Evolutionary conservation across 371 early-diverging fungal genomes (phyloP).

Genomic region (Smittium mucronatum): DNA sequence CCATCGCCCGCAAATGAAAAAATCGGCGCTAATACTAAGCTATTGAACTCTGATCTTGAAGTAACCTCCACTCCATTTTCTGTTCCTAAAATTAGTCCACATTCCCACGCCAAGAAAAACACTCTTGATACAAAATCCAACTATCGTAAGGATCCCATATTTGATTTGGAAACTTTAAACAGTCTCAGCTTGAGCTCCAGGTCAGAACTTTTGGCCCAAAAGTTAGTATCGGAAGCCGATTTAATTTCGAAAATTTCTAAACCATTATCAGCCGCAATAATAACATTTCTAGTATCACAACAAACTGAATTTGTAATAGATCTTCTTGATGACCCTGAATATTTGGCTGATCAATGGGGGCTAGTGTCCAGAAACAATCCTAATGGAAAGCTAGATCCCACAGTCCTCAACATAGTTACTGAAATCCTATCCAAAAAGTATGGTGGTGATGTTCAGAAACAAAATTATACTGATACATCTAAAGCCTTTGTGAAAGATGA

Average conservation of each 20-base stretch:
- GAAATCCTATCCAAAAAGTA: not conserved
- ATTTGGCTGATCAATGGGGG: constrained; percentile 22
- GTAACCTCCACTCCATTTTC: not conserved
- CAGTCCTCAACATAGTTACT: not conserved
- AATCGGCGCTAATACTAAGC: not conserved
- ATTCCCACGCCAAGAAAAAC: not conserved
- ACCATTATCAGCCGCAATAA: constrained; percentile 17
- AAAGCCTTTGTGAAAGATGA: not conserved
- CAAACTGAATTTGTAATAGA: constrained; percentile 24
- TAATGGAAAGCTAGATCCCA: not conserved
- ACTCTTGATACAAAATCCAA: not conserved
- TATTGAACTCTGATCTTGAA: not conserved
- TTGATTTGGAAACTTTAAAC: constrained; percentile 22
- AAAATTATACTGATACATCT: not conserved
- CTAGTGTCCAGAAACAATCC: not conserved
- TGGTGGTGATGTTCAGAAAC: not conserved
- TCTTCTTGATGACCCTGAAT: constrained; percentile 20
- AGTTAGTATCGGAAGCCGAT: constrained; percentile 20
- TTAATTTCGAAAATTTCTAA: constrained; percentile 21
- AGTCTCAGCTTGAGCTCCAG: constrained; percentile 24
- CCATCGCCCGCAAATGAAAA: not conserved
- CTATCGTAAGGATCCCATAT: constrained; percentile 13
- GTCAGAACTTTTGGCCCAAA: constrained; percentile 24
- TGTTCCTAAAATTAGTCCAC: not conserved
- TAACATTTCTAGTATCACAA: constrained; percentile 16